phyloP scores from a whole-genome alignment of 2,329 filamentous ascomycete genomes.

The Myriosclerotinia duriaeana region DNA sequence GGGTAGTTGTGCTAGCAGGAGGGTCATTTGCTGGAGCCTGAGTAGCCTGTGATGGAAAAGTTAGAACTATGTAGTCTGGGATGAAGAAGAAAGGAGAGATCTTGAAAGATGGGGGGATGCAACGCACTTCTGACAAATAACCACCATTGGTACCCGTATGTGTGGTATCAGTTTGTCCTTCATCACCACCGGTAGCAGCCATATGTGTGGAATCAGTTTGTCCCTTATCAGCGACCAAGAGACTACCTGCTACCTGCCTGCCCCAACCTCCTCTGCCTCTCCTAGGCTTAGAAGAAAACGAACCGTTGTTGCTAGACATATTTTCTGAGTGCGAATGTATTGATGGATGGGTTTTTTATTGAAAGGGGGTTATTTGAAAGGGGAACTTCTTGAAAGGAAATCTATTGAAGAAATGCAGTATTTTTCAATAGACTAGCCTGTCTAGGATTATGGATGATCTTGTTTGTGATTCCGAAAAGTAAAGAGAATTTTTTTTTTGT shows the following conservation, averaged over 20 bases:
- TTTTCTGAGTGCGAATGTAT: background rate
- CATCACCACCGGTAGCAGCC: background rate
- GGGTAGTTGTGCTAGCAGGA: background rate
- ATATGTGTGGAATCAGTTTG: background rate
- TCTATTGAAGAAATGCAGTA: background rate
- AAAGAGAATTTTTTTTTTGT: too few species aligned
- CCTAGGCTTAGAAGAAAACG: background rate
- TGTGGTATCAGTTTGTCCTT: background rate
- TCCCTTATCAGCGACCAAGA: background rate
- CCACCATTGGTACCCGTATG: background rate
- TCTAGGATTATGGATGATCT: background rate
- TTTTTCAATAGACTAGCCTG: background rate
- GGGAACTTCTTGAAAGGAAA: background rate
- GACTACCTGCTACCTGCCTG: background rate
- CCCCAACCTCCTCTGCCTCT: rapidly evolving
- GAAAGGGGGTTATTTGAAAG: background rate
- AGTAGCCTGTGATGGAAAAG: background rate
- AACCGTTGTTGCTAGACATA: background rate
- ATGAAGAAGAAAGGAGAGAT: too few species aligned
- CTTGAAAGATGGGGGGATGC: background rate
- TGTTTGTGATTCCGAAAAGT: background rate
- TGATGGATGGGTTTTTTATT: background rate
- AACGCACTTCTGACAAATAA: background rate
- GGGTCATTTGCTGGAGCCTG: background rate
- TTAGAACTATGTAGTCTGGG: rapidly evolving